Conservation (phyloP, 2,329 filamentous ascomycete species). For the Epichloe coenophiala region DNA sequence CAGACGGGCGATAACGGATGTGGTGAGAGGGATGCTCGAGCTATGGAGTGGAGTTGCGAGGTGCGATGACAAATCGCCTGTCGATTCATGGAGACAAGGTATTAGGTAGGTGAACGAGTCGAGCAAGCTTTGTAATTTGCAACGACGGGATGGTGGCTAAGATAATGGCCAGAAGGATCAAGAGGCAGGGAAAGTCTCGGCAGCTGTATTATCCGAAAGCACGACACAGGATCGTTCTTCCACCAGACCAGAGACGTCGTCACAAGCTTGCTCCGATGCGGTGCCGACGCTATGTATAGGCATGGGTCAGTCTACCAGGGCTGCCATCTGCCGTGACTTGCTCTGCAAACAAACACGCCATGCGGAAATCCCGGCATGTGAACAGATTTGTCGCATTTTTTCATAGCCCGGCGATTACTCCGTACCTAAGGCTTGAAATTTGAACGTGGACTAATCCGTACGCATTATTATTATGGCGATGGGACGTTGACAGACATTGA, state of each 20-base stretch:
- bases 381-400: too few relatives aligned
- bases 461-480: too few relatives aligned
- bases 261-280: neutral
- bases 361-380: too few relatives aligned
- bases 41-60: conserved; percentile 2
- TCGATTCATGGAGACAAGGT: conserved; percentile 1
- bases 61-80: conserved; percentile 5
- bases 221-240: neutral
- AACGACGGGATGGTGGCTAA: neutral
- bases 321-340: too few relatives aligned
- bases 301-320: neutral
- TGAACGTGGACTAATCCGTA: too few relatives aligned
- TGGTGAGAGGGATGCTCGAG: conserved; percentile 5
- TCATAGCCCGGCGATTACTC: too few relatives aligned
- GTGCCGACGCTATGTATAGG: neutral
- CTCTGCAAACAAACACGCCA: too few relatives aligned
- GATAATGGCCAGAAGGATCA: too few relatives aligned
- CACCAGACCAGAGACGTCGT: neutral
- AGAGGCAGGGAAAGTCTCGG: neutral
- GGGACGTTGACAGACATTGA: too few relatives aligned
- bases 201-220: neutral
- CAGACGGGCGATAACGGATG: neutral
- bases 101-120: neutral
- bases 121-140: neutral
- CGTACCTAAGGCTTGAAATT: too few relatives aligned